Evolutionary conservation across 164 flowering plant species (phyloP), one percentile per base, ranked within the genome.

Genomic region (Macadamia tetraphylla): DNA sequence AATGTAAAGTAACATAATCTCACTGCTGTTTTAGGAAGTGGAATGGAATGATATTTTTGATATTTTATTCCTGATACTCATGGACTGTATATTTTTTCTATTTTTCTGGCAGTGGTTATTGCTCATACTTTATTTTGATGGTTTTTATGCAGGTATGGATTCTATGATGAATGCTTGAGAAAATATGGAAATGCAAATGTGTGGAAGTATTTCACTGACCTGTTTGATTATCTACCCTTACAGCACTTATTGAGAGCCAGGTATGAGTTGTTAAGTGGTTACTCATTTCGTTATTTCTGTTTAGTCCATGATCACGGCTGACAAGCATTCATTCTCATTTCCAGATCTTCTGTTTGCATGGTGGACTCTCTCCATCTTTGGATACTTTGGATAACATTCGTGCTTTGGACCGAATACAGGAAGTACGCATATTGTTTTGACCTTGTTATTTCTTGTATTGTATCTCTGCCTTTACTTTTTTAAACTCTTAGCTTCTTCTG

Each of bases 171-270:
- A 71, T 88, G 92, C 69, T 73, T 88, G 75, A 83, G 90, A 68
- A 88, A 85, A 71, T 88, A 88, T 63, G 92, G 90, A 63, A 91
- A 88, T 82, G 97, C 97, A 56, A 88, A 88, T 78, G 96, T 90
- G 48, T 90, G 96, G 94, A 90, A 90, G 78, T 75, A 76, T 73
- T 90, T 90, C 71, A 90, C 96, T 10, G 96, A 90, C 77, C 92
- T 90, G 23, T 90, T 90, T 77, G 96, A 90, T 81, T 90, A 84
- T 80, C 73, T 88, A 15, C 93, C 93, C 86, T 88, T 29, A 88
- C 93, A 63, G 93, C 93, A 57, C 84, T 90, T 57, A 90, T 90
- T 60, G 96, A 90, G 84, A 86, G 91, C 72, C 92, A 89, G 95
- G 95, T 89, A 64, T 65, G 76, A 44, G 29, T 66, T 69, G 15